A percentile compares a stretch with the other conserved stretches of the same genome.
These are phyloP conservation scores for Leccinum pseudoinsigne DNA, from an alignment of 1,284 basidiomycete genomes.

Conservation along the genomic window DNA sequence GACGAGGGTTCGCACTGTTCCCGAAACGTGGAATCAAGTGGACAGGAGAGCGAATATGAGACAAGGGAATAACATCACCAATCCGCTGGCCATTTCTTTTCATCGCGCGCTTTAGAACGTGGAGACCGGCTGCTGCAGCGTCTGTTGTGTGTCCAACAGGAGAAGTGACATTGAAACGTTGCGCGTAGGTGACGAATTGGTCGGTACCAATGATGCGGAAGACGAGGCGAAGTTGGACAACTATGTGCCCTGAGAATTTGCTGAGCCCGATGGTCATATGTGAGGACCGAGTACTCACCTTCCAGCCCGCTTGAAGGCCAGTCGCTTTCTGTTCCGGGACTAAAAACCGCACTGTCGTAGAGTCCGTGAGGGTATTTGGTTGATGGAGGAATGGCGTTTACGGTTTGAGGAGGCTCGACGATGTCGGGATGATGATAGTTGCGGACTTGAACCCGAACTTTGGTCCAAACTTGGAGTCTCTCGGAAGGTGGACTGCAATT, in stretches of 20 bases:
- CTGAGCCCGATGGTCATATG: background rate
- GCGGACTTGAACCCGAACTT: background rate
- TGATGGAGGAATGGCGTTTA: background rate
- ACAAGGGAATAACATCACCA: background rate
- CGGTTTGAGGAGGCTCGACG: background rate
- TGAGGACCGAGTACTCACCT: background rate
- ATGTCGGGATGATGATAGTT: background rate
- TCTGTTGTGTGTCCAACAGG: background rate
- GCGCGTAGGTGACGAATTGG: background rate
- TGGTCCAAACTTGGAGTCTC: background rate
- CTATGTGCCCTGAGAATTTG: background rate
- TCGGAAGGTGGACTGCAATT: background rate
- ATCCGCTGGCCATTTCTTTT: background rate
- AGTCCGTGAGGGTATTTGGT: background rate
- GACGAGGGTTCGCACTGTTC: background rate
- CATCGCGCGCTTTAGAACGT: background rate
- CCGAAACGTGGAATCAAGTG: background rate
- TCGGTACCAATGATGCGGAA: background rate
- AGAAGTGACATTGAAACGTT: background rate
- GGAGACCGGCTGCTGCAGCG: background rate
- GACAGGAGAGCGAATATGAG: background rate
- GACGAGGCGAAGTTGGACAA: background rate
- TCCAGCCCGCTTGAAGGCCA: background rate
- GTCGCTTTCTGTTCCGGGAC: background rate
- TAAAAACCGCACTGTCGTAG: background rate